These are phyloP conservation scores for Nakaseomyces glabratus DNA, from an alignment of 1,139 yeast species.

Conservation along the genomic window DNA sequence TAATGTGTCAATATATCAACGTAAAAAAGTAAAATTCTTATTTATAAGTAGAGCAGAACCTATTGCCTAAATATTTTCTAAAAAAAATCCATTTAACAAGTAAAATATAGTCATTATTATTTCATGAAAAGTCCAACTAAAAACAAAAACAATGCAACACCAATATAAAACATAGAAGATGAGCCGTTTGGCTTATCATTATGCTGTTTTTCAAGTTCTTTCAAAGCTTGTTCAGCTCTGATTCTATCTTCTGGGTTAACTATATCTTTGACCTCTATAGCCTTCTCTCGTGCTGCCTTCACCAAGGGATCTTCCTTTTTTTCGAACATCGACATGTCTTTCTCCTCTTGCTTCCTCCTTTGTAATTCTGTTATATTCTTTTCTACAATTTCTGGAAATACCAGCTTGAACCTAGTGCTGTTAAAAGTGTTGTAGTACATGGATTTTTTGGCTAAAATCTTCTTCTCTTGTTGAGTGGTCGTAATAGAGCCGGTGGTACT, in stretches of 20 bases:
- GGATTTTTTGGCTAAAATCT: constrained; percentile 43
- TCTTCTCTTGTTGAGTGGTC: constrained; percentile 42
- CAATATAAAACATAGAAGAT: constrained; percentile 28
- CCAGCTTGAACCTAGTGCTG: constrained; percentile 43
- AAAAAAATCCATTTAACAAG: too few species aligned
- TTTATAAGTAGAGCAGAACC: too few species aligned
- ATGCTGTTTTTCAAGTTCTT: constrained; percentile 9
- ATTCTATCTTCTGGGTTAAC: constrained; percentile 43
- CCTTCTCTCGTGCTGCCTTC: constrained; percentile 28
- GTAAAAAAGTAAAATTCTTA: too few species aligned
- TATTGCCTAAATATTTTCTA: too few species aligned
- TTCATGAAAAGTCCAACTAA: constrained; percentile 27
- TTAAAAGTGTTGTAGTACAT: constrained; percentile 52
- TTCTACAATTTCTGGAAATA: constrained; percentile 61
- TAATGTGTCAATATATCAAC: too few species aligned
- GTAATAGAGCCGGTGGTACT: constrained; percentile 50
- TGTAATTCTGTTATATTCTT: constrained; percentile 34
- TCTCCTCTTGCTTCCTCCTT: constrained; percentile 16
- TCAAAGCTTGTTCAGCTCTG: constrained; percentile 29
- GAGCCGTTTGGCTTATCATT: constrained; percentile 12
- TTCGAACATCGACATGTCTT: constrained; percentile 9
- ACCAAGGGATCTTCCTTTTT: constrained; percentile 15
- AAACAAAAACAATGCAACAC: constrained; percentile 29
- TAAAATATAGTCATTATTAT: too few species aligned
- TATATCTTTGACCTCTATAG: constrained; percentile 31